Evolutionary conservation across 345 rosid genomes (phyloP).

Genomic region (Stellera chamaejasme): DNA sequence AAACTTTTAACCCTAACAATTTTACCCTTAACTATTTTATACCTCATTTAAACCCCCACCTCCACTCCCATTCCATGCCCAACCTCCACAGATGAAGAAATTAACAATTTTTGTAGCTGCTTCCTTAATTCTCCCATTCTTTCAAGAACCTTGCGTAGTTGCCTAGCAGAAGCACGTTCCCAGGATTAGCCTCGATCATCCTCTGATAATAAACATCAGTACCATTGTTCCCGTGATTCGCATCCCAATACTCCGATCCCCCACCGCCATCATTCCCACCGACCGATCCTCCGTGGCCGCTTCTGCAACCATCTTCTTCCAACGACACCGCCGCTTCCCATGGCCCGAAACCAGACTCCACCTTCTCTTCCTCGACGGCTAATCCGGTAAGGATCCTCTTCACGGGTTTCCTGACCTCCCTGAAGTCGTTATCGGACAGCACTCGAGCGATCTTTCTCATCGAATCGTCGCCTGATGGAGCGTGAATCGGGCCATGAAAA

Average conservation of each 20-base stretch:
- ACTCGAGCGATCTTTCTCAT: constrained; percentile 35
- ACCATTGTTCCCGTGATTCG: constrained; percentile 28
- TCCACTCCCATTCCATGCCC: too few relatives aligned
- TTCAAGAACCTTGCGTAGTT: constrained; percentile 85
- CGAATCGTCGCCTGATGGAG: constrained; percentile 19
- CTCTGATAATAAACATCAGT: constrained; percentile 59
- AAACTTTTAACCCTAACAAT: too few relatives aligned
- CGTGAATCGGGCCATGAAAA: constrained; percentile 24
- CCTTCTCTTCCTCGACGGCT: constrained; percentile 33
- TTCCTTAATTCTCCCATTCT: constrained; percentile 29
- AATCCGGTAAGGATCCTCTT: constrained; percentile 19
- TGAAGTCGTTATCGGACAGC: constrained; percentile 50
- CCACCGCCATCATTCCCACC: constrained; percentile 47
- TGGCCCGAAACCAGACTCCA: constrained; percentile 16
- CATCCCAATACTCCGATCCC: constrained; percentile 1
- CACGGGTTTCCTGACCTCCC: constrained; percentile 12
- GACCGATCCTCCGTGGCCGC: constrained; percentile 26
- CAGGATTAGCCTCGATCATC: constrained; percentile 87
- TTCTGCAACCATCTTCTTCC: constrained; percentile 25
- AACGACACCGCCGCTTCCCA: constrained; percentile 15
- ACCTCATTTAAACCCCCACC: too few relatives aligned
- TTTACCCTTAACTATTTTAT: too few relatives aligned
- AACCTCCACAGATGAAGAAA: constrained; percentile 6
- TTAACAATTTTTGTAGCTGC: constrained; percentile 37
- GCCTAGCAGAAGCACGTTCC: constrained; percentile 61